Evolutionary conservation across 2,329 filamentous ascomycete genomes (phyloP).

Genomic region (Verticillium albo-atrum): DNA sequence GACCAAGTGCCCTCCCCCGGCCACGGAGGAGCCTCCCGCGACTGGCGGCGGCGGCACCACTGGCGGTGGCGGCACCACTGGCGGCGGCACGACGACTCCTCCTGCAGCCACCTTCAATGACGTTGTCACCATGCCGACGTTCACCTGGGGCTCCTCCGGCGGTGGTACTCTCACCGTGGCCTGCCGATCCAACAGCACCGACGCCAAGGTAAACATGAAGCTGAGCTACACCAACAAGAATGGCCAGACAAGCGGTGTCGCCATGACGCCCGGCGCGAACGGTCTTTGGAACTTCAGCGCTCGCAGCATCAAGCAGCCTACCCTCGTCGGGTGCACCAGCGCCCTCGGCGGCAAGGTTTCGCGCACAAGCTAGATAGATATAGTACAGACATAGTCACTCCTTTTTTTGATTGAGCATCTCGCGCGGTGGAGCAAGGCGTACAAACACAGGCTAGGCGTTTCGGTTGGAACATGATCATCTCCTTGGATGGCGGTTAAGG

Average conservation of each 20-base stretch:
- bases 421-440: too few relatives aligned
- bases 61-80: background rate
- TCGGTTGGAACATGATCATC: too few relatives aligned
- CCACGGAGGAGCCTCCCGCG: background rate
- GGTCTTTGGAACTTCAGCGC: conserved; percentile 11
- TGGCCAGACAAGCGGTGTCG: conserved; percentile 7
- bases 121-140: conserved; percentile 5
- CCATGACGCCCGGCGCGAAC: conserved; percentile 5
- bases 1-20: conserved; percentile 5
- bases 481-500: too few relatives aligned
- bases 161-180: conserved; percentile 13
- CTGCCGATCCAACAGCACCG: conserved; percentile 10
- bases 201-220: conserved; percentile 14
- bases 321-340: conserved; percentile 9
- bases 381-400: too few relatives aligned
- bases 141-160: conserved; percentile 9
- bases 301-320: conserved; percentile 12
- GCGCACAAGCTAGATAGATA: background rate
- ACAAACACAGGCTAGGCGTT: too few relatives aligned
- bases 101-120: conserved; percentile 1
- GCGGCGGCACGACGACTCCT: background rate
- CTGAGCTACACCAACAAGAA: conserved; percentile 17
- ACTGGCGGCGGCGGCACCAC: background rate
- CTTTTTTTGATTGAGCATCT: too few relatives aligned
- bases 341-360: conserved; percentile 5